Evolutionary conservation across 192 early-diverging fungal genomes (phyloP), one percentile per base, ranked within the genome.

Genomic region (Backusella liffmaniae): DNA sequence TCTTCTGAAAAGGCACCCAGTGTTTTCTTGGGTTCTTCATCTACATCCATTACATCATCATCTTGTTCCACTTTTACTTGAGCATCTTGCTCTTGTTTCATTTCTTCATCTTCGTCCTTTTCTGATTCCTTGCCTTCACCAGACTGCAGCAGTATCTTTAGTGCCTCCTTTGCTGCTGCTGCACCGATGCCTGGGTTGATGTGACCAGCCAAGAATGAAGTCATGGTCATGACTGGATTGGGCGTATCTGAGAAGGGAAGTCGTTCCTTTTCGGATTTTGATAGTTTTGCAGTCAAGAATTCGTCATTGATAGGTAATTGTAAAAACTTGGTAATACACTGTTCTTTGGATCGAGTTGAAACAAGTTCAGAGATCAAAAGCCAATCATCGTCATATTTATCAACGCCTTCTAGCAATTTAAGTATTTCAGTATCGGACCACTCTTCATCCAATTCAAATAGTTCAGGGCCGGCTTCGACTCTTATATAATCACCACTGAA

Each of bases 361-460:
- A 99, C 96, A 73, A 97, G 95, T 62, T 96, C 95, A 16, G 97
- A 90, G 42, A 99, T 90, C 51, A 90, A 88, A 71, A 89, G 87
- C 98, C 98, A 99, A 78, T 98, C 96, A 56, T 98, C 94, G 65
- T 97, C 94, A 84, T 88, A 97, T 86, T 95, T 86, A 78, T 99
- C 98, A 21, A 99, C 81, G 2, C 90, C 98, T 86, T 99, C 98
- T 36, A 99, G 82, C 42, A 99, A 81, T 35, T 94, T 81, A 29
- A 97, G 82, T 12, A 88, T 92, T 79, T 99, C 98, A 81, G 94
- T 90, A 62, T 96, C 91, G 5, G 86, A 90, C 98, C 98, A 99
- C 51, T 87, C 84, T 46, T 90, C 91, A 37, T 87, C 89, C 26
- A 87, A 81, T 8, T 84, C 83, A 67, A 83, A 84, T 34, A 84